Percentiles rank a stretch among this genome's conserved stretches.
Conservation (phyloP, 1,139 yeast species). For the Taiozyma sp. region DNA sequence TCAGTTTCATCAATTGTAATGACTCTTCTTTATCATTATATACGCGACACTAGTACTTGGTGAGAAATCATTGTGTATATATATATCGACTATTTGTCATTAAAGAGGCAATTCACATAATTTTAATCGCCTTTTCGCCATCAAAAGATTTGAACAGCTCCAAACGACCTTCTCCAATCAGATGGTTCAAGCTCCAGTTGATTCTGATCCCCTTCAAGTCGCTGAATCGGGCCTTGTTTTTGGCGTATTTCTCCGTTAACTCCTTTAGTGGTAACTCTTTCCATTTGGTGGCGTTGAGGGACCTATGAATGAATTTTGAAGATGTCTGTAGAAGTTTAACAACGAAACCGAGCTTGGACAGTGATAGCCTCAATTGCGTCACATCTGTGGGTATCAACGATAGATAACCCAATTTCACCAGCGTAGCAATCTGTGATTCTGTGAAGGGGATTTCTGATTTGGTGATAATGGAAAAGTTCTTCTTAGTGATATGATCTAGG, state of each 20-base stretch:
- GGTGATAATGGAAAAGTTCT: conserved; percentile 2
- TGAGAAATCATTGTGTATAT: too few species aligned
- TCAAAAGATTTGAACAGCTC: conserved; percentile 69
- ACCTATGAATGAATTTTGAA: conserved; percentile 47
- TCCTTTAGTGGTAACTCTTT: conserved; percentile 51
- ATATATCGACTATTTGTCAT: background rate
- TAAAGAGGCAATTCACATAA: background rate
- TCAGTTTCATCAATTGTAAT: too few species aligned
- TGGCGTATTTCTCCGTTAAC: conserved; percentile 44
- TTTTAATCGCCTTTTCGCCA: conserved; percentile 31
- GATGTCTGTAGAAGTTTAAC: conserved; percentile 42
- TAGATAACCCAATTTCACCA: conserved; percentile 50
- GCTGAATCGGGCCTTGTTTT: conserved; percentile 44
- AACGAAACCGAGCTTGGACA: conserved; percentile 60
- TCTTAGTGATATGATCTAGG: conserved; percentile 25
- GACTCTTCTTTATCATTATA: too few species aligned
- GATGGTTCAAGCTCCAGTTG: conserved; percentile 61
- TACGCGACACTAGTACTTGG: too few species aligned
- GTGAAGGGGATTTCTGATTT: conserved; percentile 5
- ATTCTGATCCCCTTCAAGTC: conserved; percentile 59
- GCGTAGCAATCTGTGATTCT: conserved; percentile 26
- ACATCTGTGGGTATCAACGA: conserved; percentile 47
- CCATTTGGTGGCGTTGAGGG: conserved; percentile 39
- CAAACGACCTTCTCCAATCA: conserved; percentile 63
- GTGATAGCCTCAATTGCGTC: conserved; percentile 39